These are phyloP conservation scores for Microbotryum violaceum DNA, from an alignment of 1,284 basidiomycete genomes.

Conservation along the genomic window DNA sequence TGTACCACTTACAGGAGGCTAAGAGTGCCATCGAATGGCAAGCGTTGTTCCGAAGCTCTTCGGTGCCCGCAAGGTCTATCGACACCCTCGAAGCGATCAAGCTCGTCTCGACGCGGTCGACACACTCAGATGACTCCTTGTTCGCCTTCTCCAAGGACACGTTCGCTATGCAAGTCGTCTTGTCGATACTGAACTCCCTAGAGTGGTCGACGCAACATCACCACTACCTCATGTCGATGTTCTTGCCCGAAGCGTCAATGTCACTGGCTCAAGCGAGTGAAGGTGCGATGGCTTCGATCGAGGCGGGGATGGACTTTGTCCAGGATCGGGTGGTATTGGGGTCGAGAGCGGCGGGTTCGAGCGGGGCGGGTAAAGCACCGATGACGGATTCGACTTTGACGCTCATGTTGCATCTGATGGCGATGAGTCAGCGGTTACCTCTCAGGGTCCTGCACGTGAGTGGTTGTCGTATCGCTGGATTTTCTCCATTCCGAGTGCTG, in stretches of 20 bases:
- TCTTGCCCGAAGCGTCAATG: constrained; percentile 4
- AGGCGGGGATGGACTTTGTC: constrained; percentile 22
- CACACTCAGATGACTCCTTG: constrained; percentile 3
- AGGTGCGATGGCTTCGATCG: constrained; percentile 9
- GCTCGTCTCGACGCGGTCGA: constrained; percentile 6
- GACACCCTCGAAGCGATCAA: constrained; percentile 15
- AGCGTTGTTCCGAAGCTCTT: constrained; percentile 8
- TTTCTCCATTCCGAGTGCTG: no score
- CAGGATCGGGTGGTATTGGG: constrained; percentile 8
- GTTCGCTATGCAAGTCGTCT: constrained; percentile 23
- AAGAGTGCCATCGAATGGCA: constrained; percentile 20
- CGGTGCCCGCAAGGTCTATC: constrained; percentile 14
- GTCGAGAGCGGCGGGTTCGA: no score
- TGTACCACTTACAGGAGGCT: constrained; percentile 15
- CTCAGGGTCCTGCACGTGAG: constrained; percentile 21
- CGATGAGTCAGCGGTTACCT: constrained; percentile 15
- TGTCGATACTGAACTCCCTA: constrained; percentile 20
- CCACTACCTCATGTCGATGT: constrained; percentile 8
- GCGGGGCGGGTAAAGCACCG: neutral
- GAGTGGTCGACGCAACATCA: constrained; percentile 17
- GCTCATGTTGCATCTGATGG: constrained; percentile 23
- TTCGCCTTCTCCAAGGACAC: constrained; percentile 13
- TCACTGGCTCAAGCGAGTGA: neutral
- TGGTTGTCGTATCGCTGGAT: neutral
- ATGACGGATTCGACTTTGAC: constrained; percentile 13